These are phyloP conservation scores for Marasmius fiardii DNA, from an alignment of 1,284 basidiomycete genomes.

Conservation along the genomic window DNA sequence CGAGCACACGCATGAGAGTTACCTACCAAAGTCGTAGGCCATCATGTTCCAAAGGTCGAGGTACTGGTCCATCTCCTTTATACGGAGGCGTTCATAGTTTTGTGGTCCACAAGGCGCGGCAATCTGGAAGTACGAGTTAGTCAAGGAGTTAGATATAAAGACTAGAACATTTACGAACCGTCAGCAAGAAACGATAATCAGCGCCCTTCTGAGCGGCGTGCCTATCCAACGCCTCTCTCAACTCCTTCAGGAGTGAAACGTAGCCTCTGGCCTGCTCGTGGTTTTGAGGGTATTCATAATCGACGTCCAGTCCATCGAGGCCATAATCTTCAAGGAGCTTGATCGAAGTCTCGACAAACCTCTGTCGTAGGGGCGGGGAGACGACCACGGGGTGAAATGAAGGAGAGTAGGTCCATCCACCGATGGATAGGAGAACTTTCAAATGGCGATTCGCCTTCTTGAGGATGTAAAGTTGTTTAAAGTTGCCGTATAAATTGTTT, in stretches of 20 bases:
- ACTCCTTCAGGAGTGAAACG: conserved; percentile 65
- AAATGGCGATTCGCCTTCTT: conserved; percentile 87
- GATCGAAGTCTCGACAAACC: conserved; percentile 80
- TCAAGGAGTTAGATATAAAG: not conserved
- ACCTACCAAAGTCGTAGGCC: conserved; percentile 80
- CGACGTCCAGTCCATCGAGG: conserved; percentile 74
- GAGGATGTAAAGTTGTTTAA: conserved; percentile 88
- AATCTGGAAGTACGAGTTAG: conserved; percentile 46
- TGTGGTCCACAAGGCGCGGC: conserved; percentile 92
- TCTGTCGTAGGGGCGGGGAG: conserved; percentile 55
- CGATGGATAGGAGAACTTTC: conserved; percentile 84
- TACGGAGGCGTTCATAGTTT: conserved; percentile 76
- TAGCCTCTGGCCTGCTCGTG: conserved; percentile 72
- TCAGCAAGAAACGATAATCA: conserved; percentile 68
- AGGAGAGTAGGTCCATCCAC: conserved; percentile 89
- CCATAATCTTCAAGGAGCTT: conserved; percentile 80
- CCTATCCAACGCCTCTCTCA: conserved; percentile 65
- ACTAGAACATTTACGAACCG: conserved; percentile 43
- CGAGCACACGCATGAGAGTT: conserved; percentile 2
- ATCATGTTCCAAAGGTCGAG: conserved; percentile 98
- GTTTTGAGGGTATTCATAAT: conserved; percentile 84
- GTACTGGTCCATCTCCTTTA: conserved; percentile 81
- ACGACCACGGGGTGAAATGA: conserved; percentile 76
- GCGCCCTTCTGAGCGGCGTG: conserved; percentile 59
- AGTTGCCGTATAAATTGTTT: conserved; percentile 89